These are phyloP conservation scores for Cochlearia excelsa DNA, from an alignment of 345 rosid species.

Conservation along the genomic window DNA sequence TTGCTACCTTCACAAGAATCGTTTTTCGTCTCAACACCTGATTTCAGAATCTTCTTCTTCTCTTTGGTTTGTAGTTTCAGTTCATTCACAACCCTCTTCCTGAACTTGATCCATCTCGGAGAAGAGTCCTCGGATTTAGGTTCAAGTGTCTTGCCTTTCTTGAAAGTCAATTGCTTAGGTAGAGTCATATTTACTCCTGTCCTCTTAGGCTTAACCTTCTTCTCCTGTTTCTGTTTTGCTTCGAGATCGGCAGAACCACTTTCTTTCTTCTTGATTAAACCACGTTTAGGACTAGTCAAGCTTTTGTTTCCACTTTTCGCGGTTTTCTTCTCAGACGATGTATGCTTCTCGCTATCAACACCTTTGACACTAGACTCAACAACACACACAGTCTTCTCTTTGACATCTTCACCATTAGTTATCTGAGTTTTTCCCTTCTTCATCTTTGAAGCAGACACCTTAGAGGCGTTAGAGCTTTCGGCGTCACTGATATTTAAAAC, in stretches of 20 bases:
- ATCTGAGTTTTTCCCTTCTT: slow-evolving; percentile 26
- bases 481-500: slow-evolving; percentile 26
- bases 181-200: slow-evolving; percentile 28
- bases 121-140: slow-evolving; percentile 38
- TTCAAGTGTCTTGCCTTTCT: slow-evolving; percentile 57
- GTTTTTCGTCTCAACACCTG: slow-evolving; percentile 6
- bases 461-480: slow-evolving; percentile 20
- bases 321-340: slow-evolving; percentile 35
- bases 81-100: slow-evolving; percentile 39
- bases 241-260: slow-evolving; percentile 13
- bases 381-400: slow-evolving; percentile 48
- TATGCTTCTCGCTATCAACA: slow-evolving; percentile 7
- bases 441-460: slow-evolving; percentile 25
- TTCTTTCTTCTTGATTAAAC: slow-evolving; percentile 11
- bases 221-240: slow-evolving; percentile 17
- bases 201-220: slow-evolving; percentile 33
- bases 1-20: slow-evolving; percentile 24
- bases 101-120: slow-evolving; percentile 58
- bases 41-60: slow-evolving; percentile 24
- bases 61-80: slow-evolving; percentile 33
- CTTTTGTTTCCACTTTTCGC: background rate
- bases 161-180: slow-evolving; percentile 41
- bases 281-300: too few species aligned
- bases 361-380: slow-evolving; percentile 38
- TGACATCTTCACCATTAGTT: slow-evolving; percentile 26